Conservation (phyloP, 768 basidiomycete species). For the Mycena venus region DNA sequence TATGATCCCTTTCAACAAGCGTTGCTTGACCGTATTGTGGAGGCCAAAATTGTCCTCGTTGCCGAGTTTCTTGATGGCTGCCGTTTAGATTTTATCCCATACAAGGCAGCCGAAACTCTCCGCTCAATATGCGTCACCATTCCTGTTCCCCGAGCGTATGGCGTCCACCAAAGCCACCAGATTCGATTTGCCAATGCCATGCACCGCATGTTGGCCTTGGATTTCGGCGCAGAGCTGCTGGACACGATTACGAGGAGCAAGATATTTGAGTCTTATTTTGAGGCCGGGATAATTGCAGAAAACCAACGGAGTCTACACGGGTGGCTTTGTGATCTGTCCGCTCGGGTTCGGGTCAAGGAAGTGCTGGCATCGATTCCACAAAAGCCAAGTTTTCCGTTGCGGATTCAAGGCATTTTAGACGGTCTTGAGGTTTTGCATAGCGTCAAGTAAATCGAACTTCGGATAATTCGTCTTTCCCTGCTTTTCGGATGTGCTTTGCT, state of each 20-base stretch:
- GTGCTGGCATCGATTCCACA: too few relatives aligned
- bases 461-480: too few relatives aligned
- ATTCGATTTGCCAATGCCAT: not conserved
- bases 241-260: not conserved
- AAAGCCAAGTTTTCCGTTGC: too few relatives aligned
- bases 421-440: too few relatives aligned
- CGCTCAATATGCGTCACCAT: not conserved
- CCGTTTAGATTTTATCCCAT: not conserved
- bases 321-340: too few relatives aligned
- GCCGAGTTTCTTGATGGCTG: not conserved
- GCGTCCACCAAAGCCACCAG: not conserved
- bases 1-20: not conserved
- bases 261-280: not conserved
- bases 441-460: too few relatives aligned
- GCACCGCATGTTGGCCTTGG: too few relatives aligned
- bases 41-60: not conserved
- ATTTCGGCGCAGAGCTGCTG: not conserved
- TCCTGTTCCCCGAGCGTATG: not conserved
- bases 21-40: not conserved
- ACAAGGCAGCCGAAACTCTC: not conserved
- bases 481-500: too few relatives aligned
- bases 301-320: too few relatives aligned
- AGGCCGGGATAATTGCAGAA: too few relatives aligned
- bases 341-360: too few relatives aligned
- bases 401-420: too few relatives aligned